Base-by-base conservation (phyloP, 2,329 filamentous ascomycete genomes). In the Epichloe sylvatica region DNA sequence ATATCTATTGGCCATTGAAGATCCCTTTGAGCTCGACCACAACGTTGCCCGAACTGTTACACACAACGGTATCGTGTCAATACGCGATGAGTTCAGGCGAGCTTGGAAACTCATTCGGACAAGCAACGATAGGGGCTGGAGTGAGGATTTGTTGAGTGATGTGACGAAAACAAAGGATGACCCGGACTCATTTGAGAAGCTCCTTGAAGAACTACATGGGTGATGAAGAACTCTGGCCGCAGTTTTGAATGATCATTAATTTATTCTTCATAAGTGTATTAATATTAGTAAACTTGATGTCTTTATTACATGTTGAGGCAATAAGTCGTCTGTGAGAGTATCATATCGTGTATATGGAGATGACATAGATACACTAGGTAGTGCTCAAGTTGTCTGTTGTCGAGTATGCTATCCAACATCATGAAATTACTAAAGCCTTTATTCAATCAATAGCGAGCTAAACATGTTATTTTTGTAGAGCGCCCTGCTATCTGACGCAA, bases 11-110 rank as follows among this genome's bases (percentile, higher is more conserved):
- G 86, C 87, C 34, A 90, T 96, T 52, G 90, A 95, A 62, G 90
- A 95, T 62, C 90, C 90, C 0, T 95, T 95, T 59, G 88, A 95
- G 68, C 67, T 81, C 2, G 82, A 88, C 39, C 88, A 95, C 66
- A 96, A 95, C 57, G 84, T 95, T 35, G 90, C 86, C 3, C 75
- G 87, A 46, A 94, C 88, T 0, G 88, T 95, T 1, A 89, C 84
- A 6, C 84, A 91, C 59, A 78, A 81, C 52, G 87, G 88, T 2
- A 86, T 94, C 54, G 82, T 86, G 2, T 77, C 83, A 0, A 92
- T 94, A 52, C 75, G 86, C 39, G 84, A 92, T 57, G 88, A 95
- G 65, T 92, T 94, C 60, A 76, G 86, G 17, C 77, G 88, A 19
- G 87, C 86, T 3, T 86, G 85, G 78, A 72, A 77, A 36, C 83